Evolutionary conservation across 176 grass and related monocot genomes (phyloP).

Genomic region (Eleusine coracana): DNA sequence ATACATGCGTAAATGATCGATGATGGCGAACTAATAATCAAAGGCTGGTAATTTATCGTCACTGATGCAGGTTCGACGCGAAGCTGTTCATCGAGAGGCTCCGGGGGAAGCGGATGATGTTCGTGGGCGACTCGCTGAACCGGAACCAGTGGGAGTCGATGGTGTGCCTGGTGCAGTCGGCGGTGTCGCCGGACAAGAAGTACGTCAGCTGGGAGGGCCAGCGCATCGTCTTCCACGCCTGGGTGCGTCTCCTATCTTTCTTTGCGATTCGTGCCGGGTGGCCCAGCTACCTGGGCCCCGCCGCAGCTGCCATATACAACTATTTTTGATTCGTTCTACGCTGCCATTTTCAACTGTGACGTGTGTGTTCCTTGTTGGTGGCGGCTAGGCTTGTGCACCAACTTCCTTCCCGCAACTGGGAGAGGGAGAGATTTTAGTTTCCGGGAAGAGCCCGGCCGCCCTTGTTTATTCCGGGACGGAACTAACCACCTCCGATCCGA

Average conservation of each 20-base stretch:
- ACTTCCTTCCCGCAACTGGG: not conserved
- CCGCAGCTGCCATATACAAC: not conserved
- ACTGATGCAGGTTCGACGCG: conserved; percentile 59
- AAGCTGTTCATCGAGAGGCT: conserved; percentile 78
- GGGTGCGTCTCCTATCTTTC: conserved; percentile 37
- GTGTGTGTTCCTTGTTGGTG: conserved; percentile 1
- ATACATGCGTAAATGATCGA: not conserved
- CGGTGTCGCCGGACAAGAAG: conserved; percentile 64
- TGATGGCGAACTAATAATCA: too few relatives aligned
- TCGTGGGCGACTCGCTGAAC: conserved; percentile 94
- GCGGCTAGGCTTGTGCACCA: conserved; percentile 16
- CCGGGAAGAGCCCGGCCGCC: conserved; percentile 3
- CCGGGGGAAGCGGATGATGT: conserved; percentile 75
- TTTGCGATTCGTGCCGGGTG: conserved; percentile 23
- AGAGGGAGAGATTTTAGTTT: not conserved
- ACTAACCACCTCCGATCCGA: not conserved
- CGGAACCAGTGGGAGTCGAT: conserved; percentile 97
- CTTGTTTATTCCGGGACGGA: not conserved
- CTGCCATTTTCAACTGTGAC: conserved; percentile 4
- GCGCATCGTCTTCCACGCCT: conserved; percentile 73
- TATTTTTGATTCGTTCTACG: not conserved
- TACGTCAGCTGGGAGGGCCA: conserved; percentile 74
- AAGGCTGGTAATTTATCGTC: too few relatives aligned
- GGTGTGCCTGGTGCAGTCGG: conserved; percentile 80
- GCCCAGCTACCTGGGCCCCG: conserved; percentile 1